Evolutionary conservation across 371 early-diverging fungal species (phyloP).

Genomic region (Mortierella sp.): DNA sequence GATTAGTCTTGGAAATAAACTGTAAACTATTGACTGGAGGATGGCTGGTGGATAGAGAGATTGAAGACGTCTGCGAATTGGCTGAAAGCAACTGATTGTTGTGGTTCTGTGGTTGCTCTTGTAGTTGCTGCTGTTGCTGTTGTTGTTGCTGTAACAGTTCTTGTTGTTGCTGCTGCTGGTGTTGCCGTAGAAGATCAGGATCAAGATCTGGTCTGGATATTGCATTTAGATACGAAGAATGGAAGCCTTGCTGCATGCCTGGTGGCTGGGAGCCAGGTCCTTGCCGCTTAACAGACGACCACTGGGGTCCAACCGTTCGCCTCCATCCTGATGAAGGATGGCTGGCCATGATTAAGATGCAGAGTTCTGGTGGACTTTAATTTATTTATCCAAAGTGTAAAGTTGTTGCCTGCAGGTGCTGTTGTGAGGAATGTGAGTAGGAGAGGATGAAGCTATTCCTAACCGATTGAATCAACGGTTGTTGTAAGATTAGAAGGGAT

Average conservation of each 20-base stretch:
- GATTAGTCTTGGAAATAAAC: background rate
- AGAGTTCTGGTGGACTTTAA: background rate
- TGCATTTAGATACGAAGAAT: slow-evolving; percentile 44
- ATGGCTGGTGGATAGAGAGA: background rate
- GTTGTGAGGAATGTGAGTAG: background rate
- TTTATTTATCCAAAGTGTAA: background rate
- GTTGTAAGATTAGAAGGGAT: background rate
- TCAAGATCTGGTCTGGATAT: slow-evolving; percentile 42
- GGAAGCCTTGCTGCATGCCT: slow-evolving; percentile 46
- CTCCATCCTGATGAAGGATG: slow-evolving; percentile 46
- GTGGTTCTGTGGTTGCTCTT: slow-evolving; percentile 7
- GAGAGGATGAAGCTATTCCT: background rate
- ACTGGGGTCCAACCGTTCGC: slow-evolving; percentile 53
- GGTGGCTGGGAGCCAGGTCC: slow-evolving; percentile 20
- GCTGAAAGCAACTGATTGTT: background rate
- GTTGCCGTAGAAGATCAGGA: slow-evolving; percentile 14
- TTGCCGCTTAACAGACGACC: slow-evolving; percentile 48
- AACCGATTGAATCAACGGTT: background rate
- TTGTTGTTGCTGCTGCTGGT: slow-evolving; percentile 3
- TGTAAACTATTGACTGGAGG: background rate
- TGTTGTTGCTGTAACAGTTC: slow-evolving; percentile 7
- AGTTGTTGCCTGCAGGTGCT: too few species aligned
- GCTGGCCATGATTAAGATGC: slow-evolving; percentile 24
- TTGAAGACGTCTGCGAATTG: background rate
- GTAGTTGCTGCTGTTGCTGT: slow-evolving; percentile 13